Base-by-base conservation (phyloP, 2,329 filamentous ascomycete species). In the Neofusicoccum umdonicola region DNA sequence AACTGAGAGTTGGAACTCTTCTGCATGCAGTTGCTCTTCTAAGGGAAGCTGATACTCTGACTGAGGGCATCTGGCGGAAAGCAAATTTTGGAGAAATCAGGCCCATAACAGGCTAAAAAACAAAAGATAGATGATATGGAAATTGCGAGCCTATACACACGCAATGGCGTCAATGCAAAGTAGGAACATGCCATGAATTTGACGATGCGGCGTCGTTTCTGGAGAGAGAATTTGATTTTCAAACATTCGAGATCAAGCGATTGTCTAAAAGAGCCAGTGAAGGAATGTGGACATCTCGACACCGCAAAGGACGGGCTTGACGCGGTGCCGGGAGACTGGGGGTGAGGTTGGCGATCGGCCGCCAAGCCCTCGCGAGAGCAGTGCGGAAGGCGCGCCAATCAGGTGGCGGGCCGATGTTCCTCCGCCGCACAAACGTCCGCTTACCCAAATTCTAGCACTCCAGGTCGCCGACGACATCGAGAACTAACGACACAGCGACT, bases 401-500 rank as follows among this genome's bases (percentile, higher is more conserved):
- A 64, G 61, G 12, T 17, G 12, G 22, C 62, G 62, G 51, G 44
- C 62, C 62, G 62, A 64, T 47, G 61, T 54, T 63, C n/a, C 42
- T 57, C 62, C 62, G 51, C 62, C 62, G 62, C 62, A 57, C 62
- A 64, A 56, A 64, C 42, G 48, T 63, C 61, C 61, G 61, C 61
- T 63, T 63, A 56, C 63, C 68, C 73, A 71, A 72, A 72, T 71
- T 72, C 70, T 68, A 68, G 66, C 67, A 66, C 69, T 66, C 42
- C 45, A 44, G 41, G 42, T 63, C 52, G 69, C 73, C 72, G 72
- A 76, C 71, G 72, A 75, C 71, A 68, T 62, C 58, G 58, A 62
- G 51, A 64, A 68, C 72, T 69, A 66, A 70, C 66, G 66, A 75
- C 74, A 64, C 62, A 64, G 62, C 75, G 74, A 76, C 74, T 70